A percentile compares a stretch with the other conserved stretches of the same genome.
These are phyloP conservation scores for Colletotrichum neosansevieriae DNA, from an alignment of 2,329 filamentous ascomycete species.

Conservation along the genomic window DNA sequence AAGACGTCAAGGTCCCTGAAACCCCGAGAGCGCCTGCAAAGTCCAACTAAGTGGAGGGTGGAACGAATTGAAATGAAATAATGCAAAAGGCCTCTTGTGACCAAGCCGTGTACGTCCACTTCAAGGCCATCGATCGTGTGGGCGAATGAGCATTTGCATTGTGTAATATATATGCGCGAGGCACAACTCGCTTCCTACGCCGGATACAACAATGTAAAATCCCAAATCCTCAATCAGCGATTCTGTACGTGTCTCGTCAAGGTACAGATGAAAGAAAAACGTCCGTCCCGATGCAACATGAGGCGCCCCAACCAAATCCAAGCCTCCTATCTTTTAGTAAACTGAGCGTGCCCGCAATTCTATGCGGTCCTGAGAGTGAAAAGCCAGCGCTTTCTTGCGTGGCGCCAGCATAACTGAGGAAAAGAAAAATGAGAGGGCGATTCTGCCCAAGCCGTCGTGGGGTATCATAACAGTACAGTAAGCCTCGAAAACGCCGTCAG, in stretches of 20 bases:
- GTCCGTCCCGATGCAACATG: constrained; percentile 29
- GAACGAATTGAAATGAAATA: not conserved
- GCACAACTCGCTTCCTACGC: constrained; percentile 20
- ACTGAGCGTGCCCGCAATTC: not conserved
- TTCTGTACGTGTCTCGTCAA: constrained; percentile 36
- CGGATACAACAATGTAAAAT: constrained; percentile 28
- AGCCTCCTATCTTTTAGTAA: constrained; percentile 14
- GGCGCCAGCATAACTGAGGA: constrained; percentile 11
- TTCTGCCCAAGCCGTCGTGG: constrained; percentile 38
- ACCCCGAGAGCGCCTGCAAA: constrained; percentile 66
- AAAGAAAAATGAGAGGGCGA: constrained; percentile 19
- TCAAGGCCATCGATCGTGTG: not conserved
- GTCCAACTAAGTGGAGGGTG: constrained; percentile 43
- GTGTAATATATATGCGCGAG: constrained; percentile 33
- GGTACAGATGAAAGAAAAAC: constrained; percentile 18
- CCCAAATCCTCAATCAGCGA: constrained; percentile 26
- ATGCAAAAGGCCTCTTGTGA: not conserved
- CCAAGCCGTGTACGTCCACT: not conserved
- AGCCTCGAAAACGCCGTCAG: constrained; percentile 40
- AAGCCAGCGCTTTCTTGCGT: not conserved
- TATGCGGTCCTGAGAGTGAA: constrained; percentile 11
- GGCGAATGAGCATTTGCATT: constrained; percentile 24
- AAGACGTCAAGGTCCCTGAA: constrained; percentile 91
- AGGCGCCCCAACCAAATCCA: constrained; percentile 15
- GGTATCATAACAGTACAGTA: constrained; percentile 41